phyloP scores from a whole-genome alignment of 2,329 filamentous ascomycete genomes.

The Emmonsia crescens region DNA sequence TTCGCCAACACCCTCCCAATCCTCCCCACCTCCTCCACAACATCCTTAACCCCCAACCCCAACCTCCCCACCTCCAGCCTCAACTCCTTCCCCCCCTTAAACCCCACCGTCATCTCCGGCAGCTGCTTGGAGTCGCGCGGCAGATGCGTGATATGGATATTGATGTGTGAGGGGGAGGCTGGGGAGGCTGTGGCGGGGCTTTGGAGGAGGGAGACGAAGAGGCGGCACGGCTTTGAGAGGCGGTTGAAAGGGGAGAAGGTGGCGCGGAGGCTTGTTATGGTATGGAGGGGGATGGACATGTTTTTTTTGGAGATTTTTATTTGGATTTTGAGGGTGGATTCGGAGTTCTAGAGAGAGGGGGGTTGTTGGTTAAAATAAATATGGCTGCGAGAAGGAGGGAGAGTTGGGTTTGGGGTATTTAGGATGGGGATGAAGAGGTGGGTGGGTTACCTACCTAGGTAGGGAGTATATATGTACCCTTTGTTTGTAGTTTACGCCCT shows the following conservation, averaged over 20 bases:
- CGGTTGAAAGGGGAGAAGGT: slow-evolving; percentile 87
- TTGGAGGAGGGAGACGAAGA: slow-evolving; percentile 80
- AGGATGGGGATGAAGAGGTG: background rate
- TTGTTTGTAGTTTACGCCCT: background rate
- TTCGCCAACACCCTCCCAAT: slow-evolving; percentile 76
- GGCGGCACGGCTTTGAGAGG: slow-evolving; percentile 67
- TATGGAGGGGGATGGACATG: slow-evolving; percentile 31
- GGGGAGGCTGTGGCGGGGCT: slow-evolving; percentile 68
- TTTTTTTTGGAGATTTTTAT: background rate
- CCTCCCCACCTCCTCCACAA: slow-evolving; percentile 79
- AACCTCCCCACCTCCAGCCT: slow-evolving; percentile 67
- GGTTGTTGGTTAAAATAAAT: background rate
- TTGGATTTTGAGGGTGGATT: background rate
- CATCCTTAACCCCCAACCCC: slow-evolving; percentile 70
- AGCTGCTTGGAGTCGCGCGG: slow-evolving; percentile 57
- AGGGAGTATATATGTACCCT: background rate
- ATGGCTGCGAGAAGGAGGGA: too few relatives aligned
- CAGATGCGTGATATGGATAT: slow-evolving; percentile 66
- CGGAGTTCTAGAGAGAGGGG: too few relatives aligned
- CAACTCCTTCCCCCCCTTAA: slow-evolving; percentile 93
- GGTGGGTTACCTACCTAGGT: too few relatives aligned
- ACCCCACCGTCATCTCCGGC: slow-evolving; percentile 65
- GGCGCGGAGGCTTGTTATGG: slow-evolving; percentile 62
- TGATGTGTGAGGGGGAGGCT: slow-evolving; percentile 62
- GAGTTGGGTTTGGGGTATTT: too few relatives aligned